Percentiles rank a stretch among this genome's conserved stretches.
Evolutionary conservation across 1,284 basidiomycete genomes (phyloP).

Genomic region (Flammula alnicola): DNA sequence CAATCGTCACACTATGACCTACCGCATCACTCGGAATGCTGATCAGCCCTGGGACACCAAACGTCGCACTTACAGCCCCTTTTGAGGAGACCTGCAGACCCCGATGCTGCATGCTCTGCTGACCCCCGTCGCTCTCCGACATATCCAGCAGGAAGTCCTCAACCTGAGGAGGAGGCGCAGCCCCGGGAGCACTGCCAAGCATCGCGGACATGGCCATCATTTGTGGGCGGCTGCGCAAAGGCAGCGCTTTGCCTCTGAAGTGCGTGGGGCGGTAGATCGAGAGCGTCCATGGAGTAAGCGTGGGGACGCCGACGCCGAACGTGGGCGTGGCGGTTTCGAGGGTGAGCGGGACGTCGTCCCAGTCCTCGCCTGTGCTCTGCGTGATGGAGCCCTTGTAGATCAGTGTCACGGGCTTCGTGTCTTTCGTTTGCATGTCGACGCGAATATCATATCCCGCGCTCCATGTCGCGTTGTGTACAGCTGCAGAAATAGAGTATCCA

Average conservation of each 20-base stretch:
- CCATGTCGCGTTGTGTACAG: conserved; percentile 35
- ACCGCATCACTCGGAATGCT: conserved; percentile 36
- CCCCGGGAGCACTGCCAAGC: neutral
- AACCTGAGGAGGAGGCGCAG: neutral
- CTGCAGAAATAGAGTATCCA: conserved; percentile 16
- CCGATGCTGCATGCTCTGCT: conserved; percentile 16
- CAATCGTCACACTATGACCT: conserved; percentile 39
- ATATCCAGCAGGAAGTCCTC: neutral
- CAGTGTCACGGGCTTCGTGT: conserved; percentile 33
- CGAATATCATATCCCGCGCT: conserved; percentile 38
- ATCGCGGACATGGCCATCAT: neutral
- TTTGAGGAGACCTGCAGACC: conserved; percentile 23
- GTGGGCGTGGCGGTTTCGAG: conserved; percentile 36
- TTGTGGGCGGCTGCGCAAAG: too few relatives aligned
- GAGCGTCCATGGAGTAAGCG: conserved; percentile 30
- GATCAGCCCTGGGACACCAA: conserved; percentile 36
- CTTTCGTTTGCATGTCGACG: conserved; percentile 37
- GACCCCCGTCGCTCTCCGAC: neutral
- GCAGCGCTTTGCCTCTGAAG: too few relatives aligned
- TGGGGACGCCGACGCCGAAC: conserved; percentile 29
- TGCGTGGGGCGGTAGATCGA: too few relatives aligned
- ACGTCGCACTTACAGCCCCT: conserved; percentile 36
- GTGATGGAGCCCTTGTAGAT: conserved; percentile 39
- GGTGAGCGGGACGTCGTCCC: conserved; percentile 34
- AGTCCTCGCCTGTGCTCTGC: conserved; percentile 40